These are phyloP conservation scores for Linnemannia elongata DNA, from an alignment of 192 early-diverging fungal genomes.

Conservation along the genomic window DNA sequence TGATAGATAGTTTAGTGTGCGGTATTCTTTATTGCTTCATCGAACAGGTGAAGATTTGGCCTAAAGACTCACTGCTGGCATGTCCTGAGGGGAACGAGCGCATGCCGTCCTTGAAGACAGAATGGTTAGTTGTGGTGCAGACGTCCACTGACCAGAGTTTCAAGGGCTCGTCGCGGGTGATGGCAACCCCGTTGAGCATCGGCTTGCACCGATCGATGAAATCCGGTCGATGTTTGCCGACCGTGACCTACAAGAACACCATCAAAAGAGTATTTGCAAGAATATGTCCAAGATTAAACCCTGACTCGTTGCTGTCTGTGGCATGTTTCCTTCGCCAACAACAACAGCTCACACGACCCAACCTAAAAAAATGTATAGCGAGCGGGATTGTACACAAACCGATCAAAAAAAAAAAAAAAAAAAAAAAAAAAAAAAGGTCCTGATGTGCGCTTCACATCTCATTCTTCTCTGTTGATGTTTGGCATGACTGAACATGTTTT, in stretches of 20 bases:
- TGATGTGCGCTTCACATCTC: background rate
- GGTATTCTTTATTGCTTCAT: background rate
- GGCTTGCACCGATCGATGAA: conserved; percentile 63
- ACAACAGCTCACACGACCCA: too few relatives aligned
- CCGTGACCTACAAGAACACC: conserved; percentile 44
- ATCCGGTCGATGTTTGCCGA: conserved; percentile 62
- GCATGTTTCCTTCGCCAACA: background rate
- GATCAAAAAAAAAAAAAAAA: too few relatives aligned
- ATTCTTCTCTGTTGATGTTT: background rate
- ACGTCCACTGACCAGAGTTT: conserved; percentile 69
- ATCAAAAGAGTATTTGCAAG: background rate
- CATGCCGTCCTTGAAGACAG: conserved; percentile 77
- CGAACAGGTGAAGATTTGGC: background rate
- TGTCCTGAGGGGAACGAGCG: conserved; percentile 92
- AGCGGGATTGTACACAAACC: too few relatives aligned
- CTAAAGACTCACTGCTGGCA: conserved; percentile 70
- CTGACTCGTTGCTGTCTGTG: background rate
- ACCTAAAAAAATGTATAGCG: too few relatives aligned
- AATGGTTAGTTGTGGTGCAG: conserved; percentile 66
- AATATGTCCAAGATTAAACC: background rate
- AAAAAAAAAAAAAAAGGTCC: too few relatives aligned
- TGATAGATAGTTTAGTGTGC: background rate
- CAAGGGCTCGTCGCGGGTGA: conserved; percentile 51
- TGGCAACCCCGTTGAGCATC: conserved; percentile 15
- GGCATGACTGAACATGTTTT: background rate